A percentile compares a stretch with the other conserved stretches of the same genome.
Evolutionary conservation across 306 rosid genomes (phyloP).

Genomic region (Betula pendula): DNA sequence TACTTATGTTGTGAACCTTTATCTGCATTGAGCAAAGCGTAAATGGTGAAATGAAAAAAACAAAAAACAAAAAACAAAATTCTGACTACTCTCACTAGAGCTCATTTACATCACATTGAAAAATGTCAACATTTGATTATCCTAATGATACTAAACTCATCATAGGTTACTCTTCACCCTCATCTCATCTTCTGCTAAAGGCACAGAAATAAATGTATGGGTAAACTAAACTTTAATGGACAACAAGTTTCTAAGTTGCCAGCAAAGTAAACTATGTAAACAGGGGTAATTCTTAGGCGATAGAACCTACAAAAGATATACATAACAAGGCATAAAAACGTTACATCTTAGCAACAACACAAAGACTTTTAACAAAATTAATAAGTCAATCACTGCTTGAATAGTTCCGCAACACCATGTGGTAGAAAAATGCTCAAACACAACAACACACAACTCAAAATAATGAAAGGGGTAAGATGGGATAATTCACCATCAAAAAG

Average conservation of each 20-base stretch:
- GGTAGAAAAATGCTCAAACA: slow-evolving; percentile 20
- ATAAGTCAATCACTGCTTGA: slow-evolving; percentile 11
- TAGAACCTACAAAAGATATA: neutral
- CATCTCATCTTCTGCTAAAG: neutral
- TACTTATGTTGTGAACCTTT: neutral
- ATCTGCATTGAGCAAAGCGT: neutral
- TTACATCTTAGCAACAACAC: slow-evolving; percentile 23
- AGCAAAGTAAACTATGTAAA: neutral
- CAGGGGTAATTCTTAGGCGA: neutral
- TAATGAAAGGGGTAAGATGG: neutral
- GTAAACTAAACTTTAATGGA: neutral
- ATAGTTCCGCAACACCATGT: neutral
- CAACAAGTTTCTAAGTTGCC: neutral
- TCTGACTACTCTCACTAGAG: neutral
- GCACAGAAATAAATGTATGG: neutral
- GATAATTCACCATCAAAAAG: neutral
- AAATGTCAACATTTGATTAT: neutral
- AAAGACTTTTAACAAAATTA: slow-evolving; percentile 11
- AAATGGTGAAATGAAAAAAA: neutral
- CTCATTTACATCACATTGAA: neutral
- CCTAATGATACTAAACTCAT: neutral
- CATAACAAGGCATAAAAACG: slow-evolving; percentile 16
- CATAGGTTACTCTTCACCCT: neutral
- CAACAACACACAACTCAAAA: neutral
- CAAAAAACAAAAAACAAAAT: neutral